Evolutionary conservation across 1,284 basidiomycete species (phyloP).

Genomic region (Ganoderma leucocontextum): DNA sequence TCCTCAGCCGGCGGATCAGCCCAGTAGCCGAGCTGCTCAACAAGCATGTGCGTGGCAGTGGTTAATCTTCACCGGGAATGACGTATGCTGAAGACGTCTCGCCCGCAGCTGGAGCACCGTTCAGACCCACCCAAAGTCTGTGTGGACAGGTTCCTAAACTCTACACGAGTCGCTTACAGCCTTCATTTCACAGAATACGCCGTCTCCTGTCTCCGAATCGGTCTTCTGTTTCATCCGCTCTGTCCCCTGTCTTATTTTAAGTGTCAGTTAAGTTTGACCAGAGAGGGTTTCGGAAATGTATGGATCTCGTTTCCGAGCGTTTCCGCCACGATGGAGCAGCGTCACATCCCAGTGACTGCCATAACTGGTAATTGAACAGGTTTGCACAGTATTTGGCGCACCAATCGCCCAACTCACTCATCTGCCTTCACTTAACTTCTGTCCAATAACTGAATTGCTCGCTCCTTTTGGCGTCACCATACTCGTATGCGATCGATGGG

Average conservation of each 20-base stretch:
- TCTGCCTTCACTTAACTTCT: neutral
- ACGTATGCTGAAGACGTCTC: neutral
- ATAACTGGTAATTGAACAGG: conserved; percentile 5
- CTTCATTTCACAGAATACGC: neutral
- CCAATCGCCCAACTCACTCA: conserved; percentile 23
- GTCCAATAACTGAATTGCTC: conserved; percentile 21
- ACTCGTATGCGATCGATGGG: conserved; percentile 1
- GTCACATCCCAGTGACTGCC: neutral
- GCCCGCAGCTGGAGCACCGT: conserved; percentile 11
- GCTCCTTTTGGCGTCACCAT: conserved; percentile 2
- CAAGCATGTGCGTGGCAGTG: conserved; percentile 9
- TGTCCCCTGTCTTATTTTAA: conserved; percentile 18
- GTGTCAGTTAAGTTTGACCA: neutral
- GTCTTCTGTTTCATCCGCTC: conserved; percentile 18
- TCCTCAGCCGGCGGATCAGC: conserved; percentile 14
- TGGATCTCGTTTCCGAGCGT: neutral
- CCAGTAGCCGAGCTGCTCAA: conserved; percentile 6
- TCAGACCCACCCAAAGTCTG: conserved; percentile 1
- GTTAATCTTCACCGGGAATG: neutral
- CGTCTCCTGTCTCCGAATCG: neutral
- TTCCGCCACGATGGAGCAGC: neutral
- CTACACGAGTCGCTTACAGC: neutral
- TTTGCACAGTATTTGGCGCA: conserved; percentile 9
- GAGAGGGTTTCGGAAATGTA: neutral
- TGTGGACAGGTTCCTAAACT: neutral